Conservation (phyloP, 225 moss, liverwort and hornwort genomes). For the Straminergon stramineum region DNA sequence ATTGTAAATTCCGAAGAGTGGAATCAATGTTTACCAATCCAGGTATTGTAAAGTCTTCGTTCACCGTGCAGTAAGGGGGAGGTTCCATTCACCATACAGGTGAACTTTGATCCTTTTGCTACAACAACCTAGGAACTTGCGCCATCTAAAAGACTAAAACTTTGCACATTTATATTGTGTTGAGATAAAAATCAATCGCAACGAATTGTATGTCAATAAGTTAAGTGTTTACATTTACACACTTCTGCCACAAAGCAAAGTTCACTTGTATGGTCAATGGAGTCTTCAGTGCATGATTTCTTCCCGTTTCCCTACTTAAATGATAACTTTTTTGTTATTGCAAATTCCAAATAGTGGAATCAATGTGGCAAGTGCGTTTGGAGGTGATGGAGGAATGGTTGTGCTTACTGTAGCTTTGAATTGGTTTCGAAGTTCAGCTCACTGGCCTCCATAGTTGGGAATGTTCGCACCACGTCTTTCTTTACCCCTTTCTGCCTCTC, state of each 20-base stretch:
- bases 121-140: not conserved
- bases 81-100: no score
- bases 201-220: not conserved
- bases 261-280: not conserved
- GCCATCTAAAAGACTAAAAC: no score
- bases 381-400: not conserved
- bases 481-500: conserved; percentile 3
- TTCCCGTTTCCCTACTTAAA: not conserved
- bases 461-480: conserved; percentile 14
- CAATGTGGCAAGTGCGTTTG: not conserved
- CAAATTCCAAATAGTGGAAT: not conserved
- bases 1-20: not conserved
- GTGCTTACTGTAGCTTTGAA: not conserved
- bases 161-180: no score
- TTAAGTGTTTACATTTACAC: not conserved
- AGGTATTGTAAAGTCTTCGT: not conserved
- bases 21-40: not conserved
- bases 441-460: conserved; percentile 10
- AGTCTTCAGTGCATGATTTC: not conserved
- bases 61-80: not conserved
- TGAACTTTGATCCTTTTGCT: not conserved
- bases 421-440: not conserved
- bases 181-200: not conserved
- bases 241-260: not conserved
- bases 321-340: not conserved